Base-by-base conservation (phyloP, 257 asterid genomes). In the Salvia rosmarinus region DNA sequence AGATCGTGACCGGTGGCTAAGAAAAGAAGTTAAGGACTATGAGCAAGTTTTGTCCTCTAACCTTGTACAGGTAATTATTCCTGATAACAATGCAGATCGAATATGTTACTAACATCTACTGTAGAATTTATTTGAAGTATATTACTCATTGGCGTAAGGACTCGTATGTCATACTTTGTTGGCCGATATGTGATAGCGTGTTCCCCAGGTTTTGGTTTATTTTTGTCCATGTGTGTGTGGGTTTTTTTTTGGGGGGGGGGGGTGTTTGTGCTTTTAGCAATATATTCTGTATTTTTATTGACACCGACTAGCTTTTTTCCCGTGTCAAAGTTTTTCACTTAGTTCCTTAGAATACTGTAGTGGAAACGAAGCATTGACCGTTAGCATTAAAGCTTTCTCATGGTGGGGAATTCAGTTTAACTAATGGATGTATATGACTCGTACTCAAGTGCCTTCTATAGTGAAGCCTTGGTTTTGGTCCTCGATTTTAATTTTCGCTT, bases 1-100 rank as follows among this genome's bases (percentile, higher is more conserved):
- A 82, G 95, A 91, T 63, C 95, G 98, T 78, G 98, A 95, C 80
- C 79, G 68, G 80, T 95, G 99, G 99, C 96, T 95, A 46, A 82
- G 73, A 76, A 95, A 89, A 78, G 99, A 95, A 88, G 89, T 95
- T 73, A 81, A 68, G 75, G 99, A 95, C 81, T 91, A 95, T 44
- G 87, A 85, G 74, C 92, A 91, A 89, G 89, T 91, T 71, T 83
- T 95, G 73, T 82, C 95, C 57, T 91, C 96, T 49, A 91, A 82
- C 72, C 68, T 74, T 64, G 72, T 21, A 50, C 98, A 95, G 95
- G 99, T 91, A 72, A 79, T 19, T 75, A 19, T 67, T 67, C 80
- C 62, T 59, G 61, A 47, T 59, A 49, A 64, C 35, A 67, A 25
- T 34, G 16, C 64, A 42, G 17, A 23, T 14, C 50, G 28, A 47